These are phyloP conservation scores for Entomortierella beljakovae DNA, from an alignment of 192 early-diverging fungal species.

Conservation along the genomic window DNA sequence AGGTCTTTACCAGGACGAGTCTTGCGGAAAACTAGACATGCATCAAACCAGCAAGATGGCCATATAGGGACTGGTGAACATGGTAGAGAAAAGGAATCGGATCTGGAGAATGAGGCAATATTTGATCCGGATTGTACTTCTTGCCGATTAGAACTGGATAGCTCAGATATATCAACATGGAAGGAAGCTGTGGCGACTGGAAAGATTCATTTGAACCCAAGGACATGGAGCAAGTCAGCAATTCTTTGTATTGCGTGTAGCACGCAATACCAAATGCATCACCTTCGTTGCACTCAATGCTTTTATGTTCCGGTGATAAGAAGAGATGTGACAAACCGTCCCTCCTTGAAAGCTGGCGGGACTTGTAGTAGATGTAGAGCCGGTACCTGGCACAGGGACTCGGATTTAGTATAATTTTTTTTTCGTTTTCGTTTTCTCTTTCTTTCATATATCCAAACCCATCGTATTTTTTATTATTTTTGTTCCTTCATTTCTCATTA, in stretches of 20 bases:
- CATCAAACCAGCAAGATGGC: background rate
- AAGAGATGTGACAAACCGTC: background rate
- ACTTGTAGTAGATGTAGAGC: constrained; percentile 38
- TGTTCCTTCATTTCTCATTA: no score
- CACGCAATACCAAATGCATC: constrained; percentile 24
- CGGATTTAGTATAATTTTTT: background rate
- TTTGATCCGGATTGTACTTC: constrained; percentile 29
- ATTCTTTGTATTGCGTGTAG: constrained; percentile 21
- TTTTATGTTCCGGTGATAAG: constrained; percentile 28
- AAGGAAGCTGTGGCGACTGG: constrained; percentile 14
- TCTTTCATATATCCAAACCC: background rate
- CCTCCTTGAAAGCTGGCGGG: constrained; percentile 8
- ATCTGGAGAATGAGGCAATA: background rate
- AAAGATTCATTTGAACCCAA: constrained; percentile 27
- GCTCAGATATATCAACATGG: constrained; percentile 9
- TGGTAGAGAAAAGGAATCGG: background rate
- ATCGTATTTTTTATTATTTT: no score
- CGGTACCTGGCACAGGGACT: constrained; percentile 32
- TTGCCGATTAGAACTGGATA: constrained; percentile 13
- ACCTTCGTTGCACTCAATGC: constrained; percentile 32
- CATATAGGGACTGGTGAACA: background rate
- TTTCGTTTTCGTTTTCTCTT: background rate
- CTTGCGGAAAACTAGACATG: constrained; percentile 17
- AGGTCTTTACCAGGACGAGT: constrained; percentile 20
- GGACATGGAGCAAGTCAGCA: constrained; percentile 24